phyloP scores from a whole-genome alignment of 352 stramenopile genomes.

The Phytophthora colocasiae region DNA sequence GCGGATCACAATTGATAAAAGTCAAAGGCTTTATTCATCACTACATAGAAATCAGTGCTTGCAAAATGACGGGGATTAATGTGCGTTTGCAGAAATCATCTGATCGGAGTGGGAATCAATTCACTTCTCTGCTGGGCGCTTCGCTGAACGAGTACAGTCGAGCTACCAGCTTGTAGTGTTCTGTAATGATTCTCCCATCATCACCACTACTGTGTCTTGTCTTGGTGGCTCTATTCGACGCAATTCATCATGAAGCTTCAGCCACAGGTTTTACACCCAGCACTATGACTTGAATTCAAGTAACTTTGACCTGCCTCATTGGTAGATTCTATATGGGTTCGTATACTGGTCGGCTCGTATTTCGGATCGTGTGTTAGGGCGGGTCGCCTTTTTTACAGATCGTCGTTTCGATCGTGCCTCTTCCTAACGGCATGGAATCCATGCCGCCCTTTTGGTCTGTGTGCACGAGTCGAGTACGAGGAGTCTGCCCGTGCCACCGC shows the following conservation, averaged over 20 bases:
- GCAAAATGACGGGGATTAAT: background rate
- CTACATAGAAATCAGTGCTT: no score
- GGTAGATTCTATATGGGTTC: no score
- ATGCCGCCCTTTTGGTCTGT: no score
- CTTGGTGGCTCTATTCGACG: slow-evolving; percentile 23
- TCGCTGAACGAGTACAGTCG: slow-evolving; percentile 18
- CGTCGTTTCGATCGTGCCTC: no score
- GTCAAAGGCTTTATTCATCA: no score
- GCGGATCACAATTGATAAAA: no score
- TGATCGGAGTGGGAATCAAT: slow-evolving; percentile 25
- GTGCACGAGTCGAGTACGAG: no score
- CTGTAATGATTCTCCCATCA: slow-evolving; percentile 3
- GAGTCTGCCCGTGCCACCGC: no score
- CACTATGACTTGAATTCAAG: slow-evolving; percentile 9
- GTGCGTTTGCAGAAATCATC: slow-evolving; percentile 1
- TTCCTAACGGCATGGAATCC: no score
- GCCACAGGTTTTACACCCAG: slow-evolving; percentile 18
- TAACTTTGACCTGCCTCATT: slow-evolving; percentile 16
- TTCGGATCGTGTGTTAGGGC: no score
- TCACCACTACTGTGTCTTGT: slow-evolving; percentile 22
- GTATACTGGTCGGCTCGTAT: no score
- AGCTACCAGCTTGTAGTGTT: slow-evolving; percentile 7
- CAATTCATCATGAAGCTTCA: slow-evolving; percentile 15
- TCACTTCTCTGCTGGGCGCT: slow-evolving; percentile 21
- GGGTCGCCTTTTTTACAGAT: no score